These are phyloP conservation scores for Zygosaccharomyces sapae DNA, from an alignment of 1,139 yeast species.

Conservation along the genomic window DNA sequence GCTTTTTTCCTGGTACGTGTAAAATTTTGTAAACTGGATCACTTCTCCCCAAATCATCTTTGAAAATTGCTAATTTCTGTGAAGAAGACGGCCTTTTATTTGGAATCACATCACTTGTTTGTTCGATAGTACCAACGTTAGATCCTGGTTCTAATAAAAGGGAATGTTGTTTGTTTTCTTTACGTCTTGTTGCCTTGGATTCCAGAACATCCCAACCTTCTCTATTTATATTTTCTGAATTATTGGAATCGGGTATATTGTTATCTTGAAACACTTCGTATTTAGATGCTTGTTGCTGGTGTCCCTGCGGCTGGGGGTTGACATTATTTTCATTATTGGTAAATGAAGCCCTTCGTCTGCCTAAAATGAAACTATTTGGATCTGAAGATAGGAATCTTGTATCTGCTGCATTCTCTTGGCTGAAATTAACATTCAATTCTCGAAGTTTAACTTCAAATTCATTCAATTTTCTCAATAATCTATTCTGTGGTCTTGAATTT, in stretches of 20 bases:
- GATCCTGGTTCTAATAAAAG: slow-evolving; percentile 47
- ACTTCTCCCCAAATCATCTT: slow-evolving; percentile 38
- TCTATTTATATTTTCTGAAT: slow-evolving; percentile 5
- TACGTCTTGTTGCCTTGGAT: slow-evolving; percentile 47
- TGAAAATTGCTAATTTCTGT: slow-evolving; percentile 43
- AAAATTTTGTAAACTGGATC: slow-evolving; percentile 46
- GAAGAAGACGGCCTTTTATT: neutral
- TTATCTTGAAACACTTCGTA: slow-evolving; percentile 30
- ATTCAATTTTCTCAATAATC: slow-evolving; percentile 50
- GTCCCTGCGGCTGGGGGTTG: slow-evolving; percentile 24
- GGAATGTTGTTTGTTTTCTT: slow-evolving; percentile 61
- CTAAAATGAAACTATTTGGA: slow-evolving; percentile 16
- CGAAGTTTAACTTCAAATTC: slow-evolving; percentile 44
- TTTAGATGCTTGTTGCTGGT: slow-evolving; percentile 25
- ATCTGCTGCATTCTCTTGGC: slow-evolving; percentile 1
- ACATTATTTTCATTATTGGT: slow-evolving; percentile 10
- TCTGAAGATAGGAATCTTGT: slow-evolving; percentile 7
- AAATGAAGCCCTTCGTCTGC: slow-evolving; percentile 37
- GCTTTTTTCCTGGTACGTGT: slow-evolving; percentile 54
- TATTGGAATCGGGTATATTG: slow-evolving; percentile 11
- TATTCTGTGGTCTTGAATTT: slow-evolving; percentile 58
- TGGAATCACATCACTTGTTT: slow-evolving; percentile 5
- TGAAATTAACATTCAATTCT: slow-evolving; percentile 12
- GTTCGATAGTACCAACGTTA: slow-evolving; percentile 21
- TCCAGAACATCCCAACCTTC: slow-evolving; percentile 53